These are phyloP conservation scores for Elsinoe australis DNA, from an alignment of 2,329 filamentous ascomycete species.

Conservation along the genomic window DNA sequence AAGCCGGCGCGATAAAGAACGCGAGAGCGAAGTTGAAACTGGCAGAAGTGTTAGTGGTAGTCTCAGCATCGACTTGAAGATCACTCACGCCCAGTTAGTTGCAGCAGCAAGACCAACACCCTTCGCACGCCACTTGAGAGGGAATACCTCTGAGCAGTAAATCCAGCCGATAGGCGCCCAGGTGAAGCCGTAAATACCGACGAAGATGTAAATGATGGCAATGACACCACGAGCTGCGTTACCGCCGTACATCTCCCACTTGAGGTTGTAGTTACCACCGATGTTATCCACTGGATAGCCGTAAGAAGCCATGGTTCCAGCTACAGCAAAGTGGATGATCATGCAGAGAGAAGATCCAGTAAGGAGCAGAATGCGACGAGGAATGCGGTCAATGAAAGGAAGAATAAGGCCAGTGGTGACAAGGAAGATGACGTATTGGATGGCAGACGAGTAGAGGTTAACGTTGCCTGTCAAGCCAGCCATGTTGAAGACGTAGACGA, in stretches of 20 bases:
- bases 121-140: slow-evolving; percentile 51
- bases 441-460: slow-evolving; percentile 35
- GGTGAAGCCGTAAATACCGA: slow-evolving; percentile 55
- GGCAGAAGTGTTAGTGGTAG: no score
- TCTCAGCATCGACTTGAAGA: slow-evolving; percentile 46
- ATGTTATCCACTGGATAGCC: slow-evolving; percentile 38
- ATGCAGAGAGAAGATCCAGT: slow-evolving; percentile 38
- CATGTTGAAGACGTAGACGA: slow-evolving; percentile 55
- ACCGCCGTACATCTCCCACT: slow-evolving; percentile 43
- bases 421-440: slow-evolving; percentile 39
- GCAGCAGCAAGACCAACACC: slow-evolving; percentile 52
- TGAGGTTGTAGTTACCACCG: slow-evolving; percentile 42
- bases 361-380: slow-evolving; percentile 34
- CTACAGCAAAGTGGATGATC: slow-evolving; percentile 42
- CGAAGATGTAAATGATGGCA: slow-evolving; percentile 56
- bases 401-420: slow-evolving; percentile 35
- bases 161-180: slow-evolving; percentile 51
- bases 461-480: slow-evolving; percentile 47
- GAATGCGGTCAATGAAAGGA: slow-evolving; percentile 34
- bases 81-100: slow-evolving; percentile 42
- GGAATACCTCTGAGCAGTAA: slow-evolving; percentile 59
- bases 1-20: slow-evolving; percentile 52
- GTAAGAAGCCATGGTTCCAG: slow-evolving; percentile 37
- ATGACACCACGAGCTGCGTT: slow-evolving; percentile 50
- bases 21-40: slow-evolving; percentile 53